These are phyloP conservation scores for Lophiotrema nucula DNA, from an alignment of 495 filamentous ascomycete species.

Conservation along the genomic window DNA sequence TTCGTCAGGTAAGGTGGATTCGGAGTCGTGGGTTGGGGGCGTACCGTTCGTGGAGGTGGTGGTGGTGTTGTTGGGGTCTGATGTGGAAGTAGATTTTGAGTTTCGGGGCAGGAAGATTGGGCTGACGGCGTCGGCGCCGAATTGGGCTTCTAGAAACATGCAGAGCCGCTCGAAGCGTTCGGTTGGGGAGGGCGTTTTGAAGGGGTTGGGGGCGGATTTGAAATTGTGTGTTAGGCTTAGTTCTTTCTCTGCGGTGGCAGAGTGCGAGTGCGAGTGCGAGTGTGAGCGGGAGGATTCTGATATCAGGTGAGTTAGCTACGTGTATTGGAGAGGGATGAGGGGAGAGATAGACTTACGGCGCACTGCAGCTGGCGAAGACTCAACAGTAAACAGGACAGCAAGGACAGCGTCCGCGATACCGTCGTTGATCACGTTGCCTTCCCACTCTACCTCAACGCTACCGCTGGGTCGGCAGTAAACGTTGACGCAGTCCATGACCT, in stretches of 20 bases:
- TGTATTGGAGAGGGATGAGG: not conserved
- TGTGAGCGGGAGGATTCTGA: conserved; percentile 63
- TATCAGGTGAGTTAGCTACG: conserved; percentile 3
- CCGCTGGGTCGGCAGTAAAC: conserved; percentile 68
- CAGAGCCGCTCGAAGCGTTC: conserved; percentile 80
- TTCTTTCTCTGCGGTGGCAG: conserved; percentile 5
- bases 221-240: conserved; percentile 24
- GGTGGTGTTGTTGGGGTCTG: conserved; percentile 18
- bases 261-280: conserved; percentile 45
- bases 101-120: conserved; percentile 65
- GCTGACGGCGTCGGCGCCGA: conserved; percentile 70
- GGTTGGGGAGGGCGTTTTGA: conserved; percentile 64
- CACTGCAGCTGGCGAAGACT: conserved; percentile 91
- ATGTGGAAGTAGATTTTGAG: conserved; percentile 13
- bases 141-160: conserved; percentile 96
- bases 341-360: conserved; percentile 62
- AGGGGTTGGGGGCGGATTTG: conserved; percentile 60
- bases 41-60: conserved; percentile 17
- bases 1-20: conserved; percentile 20
- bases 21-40: not conserved
- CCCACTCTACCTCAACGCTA: conserved; percentile 91
- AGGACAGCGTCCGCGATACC: conserved; percentile 94
- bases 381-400: conserved; percentile 82
- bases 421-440: conserved; percentile 96
- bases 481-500: conserved; percentile 87